These are phyloP conservation scores for Fusarium bulbicola DNA, from an alignment of 2,329 filamentous ascomycete species.

Conservation along the genomic window DNA sequence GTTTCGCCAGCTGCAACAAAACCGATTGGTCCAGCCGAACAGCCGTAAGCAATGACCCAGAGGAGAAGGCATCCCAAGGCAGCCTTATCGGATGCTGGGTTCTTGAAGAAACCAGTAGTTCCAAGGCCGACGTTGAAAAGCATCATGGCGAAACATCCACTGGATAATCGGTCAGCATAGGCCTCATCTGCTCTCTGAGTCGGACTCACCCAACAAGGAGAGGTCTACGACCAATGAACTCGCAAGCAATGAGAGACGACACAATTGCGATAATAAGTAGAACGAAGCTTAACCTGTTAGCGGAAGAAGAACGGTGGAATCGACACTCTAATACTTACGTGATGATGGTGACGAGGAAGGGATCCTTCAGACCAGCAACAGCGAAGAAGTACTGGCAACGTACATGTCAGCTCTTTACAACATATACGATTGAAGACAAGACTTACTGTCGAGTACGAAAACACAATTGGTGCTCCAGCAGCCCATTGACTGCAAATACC, in stretches of 20 bases:
- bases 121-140: neutral
- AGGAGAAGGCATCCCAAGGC: neutral
- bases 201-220: neutral
- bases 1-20: slow-evolving; percentile 6
- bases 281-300: neutral
- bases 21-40: neutral
- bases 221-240: neutral
- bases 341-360: neutral
- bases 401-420: neutral
- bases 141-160: neutral
- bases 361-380: neutral
- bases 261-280: neutral
- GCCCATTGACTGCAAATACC: slow-evolving; percentile 21
- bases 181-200: neutral
- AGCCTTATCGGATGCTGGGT: neutral
- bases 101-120: neutral
- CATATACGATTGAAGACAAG: too few relatives aligned
- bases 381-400: neutral
- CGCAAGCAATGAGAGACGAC: neutral
- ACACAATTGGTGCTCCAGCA: slow-evolving; percentile 16
- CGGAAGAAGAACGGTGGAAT: neutral
- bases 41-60: neutral
- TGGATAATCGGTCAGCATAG: neutral
- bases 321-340: neutral
- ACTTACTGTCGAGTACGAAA: neutral